Evolutionary conservation across 257 asterid species (phyloP).

Genomic region (Linderniella brevidens): DNA sequence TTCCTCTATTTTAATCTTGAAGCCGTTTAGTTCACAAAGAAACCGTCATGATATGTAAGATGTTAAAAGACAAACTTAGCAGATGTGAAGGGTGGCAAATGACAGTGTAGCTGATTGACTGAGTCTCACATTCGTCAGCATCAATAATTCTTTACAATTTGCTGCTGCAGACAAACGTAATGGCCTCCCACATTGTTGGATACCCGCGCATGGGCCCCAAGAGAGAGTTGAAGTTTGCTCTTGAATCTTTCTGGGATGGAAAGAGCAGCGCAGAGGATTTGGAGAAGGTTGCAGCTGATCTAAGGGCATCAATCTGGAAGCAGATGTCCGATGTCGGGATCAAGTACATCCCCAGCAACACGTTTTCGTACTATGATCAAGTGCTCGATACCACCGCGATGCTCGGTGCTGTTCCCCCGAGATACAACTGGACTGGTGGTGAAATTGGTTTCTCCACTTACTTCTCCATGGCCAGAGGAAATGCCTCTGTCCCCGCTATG

Average conservation of each 20-base stretch:
- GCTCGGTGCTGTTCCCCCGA: conserved; percentile 45
- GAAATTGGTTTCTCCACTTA: conserved; percentile 31
- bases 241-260: conserved; percentile 46
- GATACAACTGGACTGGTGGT: conserved; percentile 38
- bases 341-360: conserved; percentile 46
- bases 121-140: neutral
- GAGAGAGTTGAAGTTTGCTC: conserved; percentile 45
- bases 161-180: conserved; percentile 17
- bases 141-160: neutral
- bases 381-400: conserved; percentile 37
- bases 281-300: conserved; percentile 31
- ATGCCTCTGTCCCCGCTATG: conserved; percentile 40
- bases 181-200: conserved; percentile 55
- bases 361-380: conserved; percentile 38
- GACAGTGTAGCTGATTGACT: no score
- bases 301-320: conserved; percentile 45
- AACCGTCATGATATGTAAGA: no score
- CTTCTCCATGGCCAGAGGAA: conserved; percentile 52
- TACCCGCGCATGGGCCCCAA: conserved; percentile 51
- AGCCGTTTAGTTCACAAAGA: no score
- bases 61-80: no score
- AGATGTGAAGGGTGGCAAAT: no score
- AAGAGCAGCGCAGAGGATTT: conserved; percentile 40
- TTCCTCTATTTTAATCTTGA: no score
- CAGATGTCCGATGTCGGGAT: conserved; percentile 42